A percentile compares a stretch with the other conserved stretches of the same genome.
These are phyloP conservation scores for Mrakia frigida DNA, from an alignment of 768 basidiomycete species.

Conservation along the genomic window DNA sequence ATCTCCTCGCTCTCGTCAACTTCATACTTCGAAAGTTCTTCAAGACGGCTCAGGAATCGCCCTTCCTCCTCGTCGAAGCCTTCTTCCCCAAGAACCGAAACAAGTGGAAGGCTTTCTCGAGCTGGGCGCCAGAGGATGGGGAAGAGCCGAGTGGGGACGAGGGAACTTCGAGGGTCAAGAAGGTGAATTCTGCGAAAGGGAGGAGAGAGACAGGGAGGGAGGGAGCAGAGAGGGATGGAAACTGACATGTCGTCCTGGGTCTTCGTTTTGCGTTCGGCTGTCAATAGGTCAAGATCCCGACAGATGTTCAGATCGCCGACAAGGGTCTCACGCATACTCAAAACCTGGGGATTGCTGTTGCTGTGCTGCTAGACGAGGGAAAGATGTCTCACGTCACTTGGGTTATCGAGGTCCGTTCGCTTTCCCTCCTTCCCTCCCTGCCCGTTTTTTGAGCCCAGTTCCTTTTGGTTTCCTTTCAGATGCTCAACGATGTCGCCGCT, in stretches of 20 bases:
- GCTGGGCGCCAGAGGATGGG: slow-evolving; percentile 55
- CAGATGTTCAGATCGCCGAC: slow-evolving; percentile 74
- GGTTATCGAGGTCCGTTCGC: slow-evolving; percentile 64
- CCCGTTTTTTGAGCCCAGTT: background rate
- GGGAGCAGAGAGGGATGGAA: too few relatives aligned
- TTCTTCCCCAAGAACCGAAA: slow-evolving; percentile 64
- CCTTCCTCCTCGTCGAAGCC: slow-evolving; percentile 85
- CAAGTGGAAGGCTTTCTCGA: slow-evolving; percentile 78
- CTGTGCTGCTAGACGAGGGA: slow-evolving; percentile 62
- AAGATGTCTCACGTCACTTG: slow-evolving; percentile 65
- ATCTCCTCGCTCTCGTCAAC: slow-evolving; percentile 75
- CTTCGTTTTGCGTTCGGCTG: background rate
- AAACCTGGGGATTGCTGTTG: slow-evolving; percentile 79
- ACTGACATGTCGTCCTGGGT: background rate
- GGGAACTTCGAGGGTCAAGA: slow-evolving; percentile 22
- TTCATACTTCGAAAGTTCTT: slow-evolving; percentile 90
- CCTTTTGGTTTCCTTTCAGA: background rate
- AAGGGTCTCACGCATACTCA: slow-evolving; percentile 70
- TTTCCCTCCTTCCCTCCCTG: slow-evolving; percentile 19
- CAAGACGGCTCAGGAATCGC: slow-evolving; percentile 76
- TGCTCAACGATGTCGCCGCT: slow-evolving; percentile 37
- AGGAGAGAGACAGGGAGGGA: too few relatives aligned
- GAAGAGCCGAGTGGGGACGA: slow-evolving; percentile 23
- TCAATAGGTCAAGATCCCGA: slow-evolving; percentile 36
- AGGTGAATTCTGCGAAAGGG: background rate